A percentile compares a stretch with the other conserved stretches of the same genome.
Conservation (phyloP, 805 yeast genomes). For the Metschnikowia matae region DNA sequence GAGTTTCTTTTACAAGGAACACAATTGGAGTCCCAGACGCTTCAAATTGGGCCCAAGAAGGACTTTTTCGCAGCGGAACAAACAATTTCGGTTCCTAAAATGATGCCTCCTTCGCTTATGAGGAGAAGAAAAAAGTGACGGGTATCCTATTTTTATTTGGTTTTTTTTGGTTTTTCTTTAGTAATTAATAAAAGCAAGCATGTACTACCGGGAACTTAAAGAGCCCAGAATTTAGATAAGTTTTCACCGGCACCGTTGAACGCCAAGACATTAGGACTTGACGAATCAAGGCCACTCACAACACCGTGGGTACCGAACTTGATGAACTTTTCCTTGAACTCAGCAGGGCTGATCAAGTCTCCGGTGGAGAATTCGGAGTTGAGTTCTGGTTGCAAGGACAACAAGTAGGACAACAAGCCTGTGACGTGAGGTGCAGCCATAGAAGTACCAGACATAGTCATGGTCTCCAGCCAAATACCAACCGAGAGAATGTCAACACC, state of each 20-base stretch:
- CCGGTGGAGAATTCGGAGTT: slow-evolving; percentile 28
- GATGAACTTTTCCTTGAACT: slow-evolving; percentile 41
- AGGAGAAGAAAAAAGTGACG: slow-evolving; percentile 8
- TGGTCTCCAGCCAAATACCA: slow-evolving; percentile 14
- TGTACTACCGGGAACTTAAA: not conserved
- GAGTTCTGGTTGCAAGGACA: slow-evolving; percentile 25
- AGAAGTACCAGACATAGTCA: slow-evolving; percentile 63
- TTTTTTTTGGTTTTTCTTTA: not conserved
- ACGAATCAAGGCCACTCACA: slow-evolving; percentile 45
- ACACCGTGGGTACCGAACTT: slow-evolving; percentile 44
- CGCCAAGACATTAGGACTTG: slow-evolving; percentile 59
- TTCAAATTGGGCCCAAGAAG: slow-evolving; percentile 11
- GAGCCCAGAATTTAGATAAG: slow-evolving; percentile 15
- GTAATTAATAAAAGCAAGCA: not conserved
- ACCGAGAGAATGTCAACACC: slow-evolving; percentile 80
- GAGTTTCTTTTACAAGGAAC: slow-evolving; percentile 40
- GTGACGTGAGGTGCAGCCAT: slow-evolving; percentile 78
- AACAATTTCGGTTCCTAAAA: slow-evolving; percentile 9
- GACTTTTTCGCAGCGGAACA: slow-evolving; percentile 10
- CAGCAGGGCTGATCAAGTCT: slow-evolving; percentile 40
- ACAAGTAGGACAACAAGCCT: slow-evolving; percentile 55
- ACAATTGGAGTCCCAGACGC: slow-evolving; percentile 30
- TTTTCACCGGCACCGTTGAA: slow-evolving; percentile 25
- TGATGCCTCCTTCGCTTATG: slow-evolving; percentile 17
- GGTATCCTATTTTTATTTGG: not conserved